phyloP scores from a whole-genome alignment of 2,329 filamentous ascomycete genomes.

The Arthrobotrys megalospora region DNA sequence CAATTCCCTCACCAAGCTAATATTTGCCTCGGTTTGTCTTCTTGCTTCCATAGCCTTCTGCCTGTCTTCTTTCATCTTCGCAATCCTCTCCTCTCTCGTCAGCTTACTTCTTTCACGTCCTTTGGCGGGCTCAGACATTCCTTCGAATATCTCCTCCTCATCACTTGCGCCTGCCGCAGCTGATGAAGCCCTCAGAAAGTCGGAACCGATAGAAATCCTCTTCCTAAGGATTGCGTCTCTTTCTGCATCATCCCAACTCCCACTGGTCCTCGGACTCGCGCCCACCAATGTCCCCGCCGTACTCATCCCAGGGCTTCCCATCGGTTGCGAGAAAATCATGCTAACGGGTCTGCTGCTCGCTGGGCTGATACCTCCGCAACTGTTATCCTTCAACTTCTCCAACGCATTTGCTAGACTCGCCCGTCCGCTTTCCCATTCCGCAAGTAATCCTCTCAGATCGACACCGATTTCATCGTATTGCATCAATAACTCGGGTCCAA shows the following conservation, averaged over 20 bases:
- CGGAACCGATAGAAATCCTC: conserved; percentile 65
- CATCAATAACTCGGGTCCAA: conserved; percentile 82
- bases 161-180: conserved; percentile 73
- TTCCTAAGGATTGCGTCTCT: conserved; percentile 57
- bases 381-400: conserved; percentile 69
- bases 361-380: conserved; percentile 77
- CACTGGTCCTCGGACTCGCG: conserved; percentile 67
- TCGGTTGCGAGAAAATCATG: conserved; percentile 65
- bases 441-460: conserved; percentile 84
- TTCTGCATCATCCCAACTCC: conserved; percentile 58
- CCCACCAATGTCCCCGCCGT: conserved; percentile 77
- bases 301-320: conserved; percentile 73
- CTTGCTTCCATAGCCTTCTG: conserved; percentile 79
- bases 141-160: conserved; percentile 89
- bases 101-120: conserved; percentile 78
- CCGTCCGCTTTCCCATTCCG: conserved; percentile 90
- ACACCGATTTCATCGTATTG: conserved; percentile 96
- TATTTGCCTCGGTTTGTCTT: conserved; percentile 84
- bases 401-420: conserved; percentile 85
- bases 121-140: conserved; percentile 78
- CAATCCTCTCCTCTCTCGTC: conserved; percentile 87
- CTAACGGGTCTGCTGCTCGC: conserved; percentile 74
- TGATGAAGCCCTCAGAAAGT: conserved; percentile 72
- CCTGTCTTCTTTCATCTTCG: conserved; percentile 89
- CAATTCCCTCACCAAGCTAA: conserved; percentile 91